Evolutionary conservation across 345 rosid species (phyloP).

Genomic region (Eucalyptus leucophloia): DNA sequence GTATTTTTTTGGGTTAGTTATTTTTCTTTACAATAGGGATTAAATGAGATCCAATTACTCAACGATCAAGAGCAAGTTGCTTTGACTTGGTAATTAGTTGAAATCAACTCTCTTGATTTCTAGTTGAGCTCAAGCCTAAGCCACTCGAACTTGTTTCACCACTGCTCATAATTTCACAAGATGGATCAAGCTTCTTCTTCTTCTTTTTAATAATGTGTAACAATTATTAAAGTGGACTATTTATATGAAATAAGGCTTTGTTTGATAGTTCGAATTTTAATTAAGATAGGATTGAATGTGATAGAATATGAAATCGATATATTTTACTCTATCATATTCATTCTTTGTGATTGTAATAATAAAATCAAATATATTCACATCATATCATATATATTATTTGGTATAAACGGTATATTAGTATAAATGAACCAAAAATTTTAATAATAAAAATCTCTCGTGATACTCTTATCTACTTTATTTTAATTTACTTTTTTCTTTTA

Average conservation of each 20-base stretch:
- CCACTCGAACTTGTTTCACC: accelerated
- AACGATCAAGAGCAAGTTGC: accelerated
- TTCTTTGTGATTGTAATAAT: accelerated
- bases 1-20: background rate
- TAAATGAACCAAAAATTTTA: no score
- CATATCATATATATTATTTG: no score
- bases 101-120: background rate
- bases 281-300: accelerated
- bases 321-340: accelerated
- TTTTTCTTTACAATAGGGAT: background rate
- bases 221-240: accelerated
- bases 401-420: no score
- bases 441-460: accelerated
- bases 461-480: no score
- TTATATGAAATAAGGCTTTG: background rate
- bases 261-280: no score
- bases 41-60: background rate
- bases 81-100: accelerated
- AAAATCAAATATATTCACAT: accelerated
- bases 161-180: background rate
- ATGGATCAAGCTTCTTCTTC: background rate
- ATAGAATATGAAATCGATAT: accelerated
- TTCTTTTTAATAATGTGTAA: background rate
- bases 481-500: accelerated
- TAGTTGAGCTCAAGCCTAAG: background rate